Evolutionary conservation across 371 early-diverging fungal genomes (phyloP).

Genomic region (Rhizopus stolonifer): DNA sequence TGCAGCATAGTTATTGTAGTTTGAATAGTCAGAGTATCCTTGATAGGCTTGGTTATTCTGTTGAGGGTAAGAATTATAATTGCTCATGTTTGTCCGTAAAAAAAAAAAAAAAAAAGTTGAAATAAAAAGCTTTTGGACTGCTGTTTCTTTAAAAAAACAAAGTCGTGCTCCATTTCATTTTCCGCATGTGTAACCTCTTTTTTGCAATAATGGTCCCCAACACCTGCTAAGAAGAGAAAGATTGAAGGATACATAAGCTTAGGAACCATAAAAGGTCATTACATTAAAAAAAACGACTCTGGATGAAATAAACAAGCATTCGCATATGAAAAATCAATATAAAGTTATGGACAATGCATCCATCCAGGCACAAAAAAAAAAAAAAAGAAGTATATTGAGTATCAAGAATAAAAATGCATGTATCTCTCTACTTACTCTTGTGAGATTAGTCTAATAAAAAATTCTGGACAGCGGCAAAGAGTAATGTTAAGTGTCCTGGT

Average conservation of each 20-base stretch:
- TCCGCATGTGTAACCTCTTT: no score
- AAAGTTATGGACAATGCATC: conserved; percentile 19
- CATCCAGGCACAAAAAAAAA: no score
- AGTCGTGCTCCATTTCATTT: no score
- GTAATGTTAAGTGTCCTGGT: background rate
- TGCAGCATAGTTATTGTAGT: background rate
- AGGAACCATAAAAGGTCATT: conserved; percentile 20
- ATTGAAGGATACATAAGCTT: conserved; percentile 15
- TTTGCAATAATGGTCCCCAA: no score
- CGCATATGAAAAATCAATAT: conserved; percentile 20
- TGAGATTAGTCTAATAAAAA: no score
- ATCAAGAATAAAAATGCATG: no score
- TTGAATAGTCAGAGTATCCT: background rate
- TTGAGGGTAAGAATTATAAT: background rate
- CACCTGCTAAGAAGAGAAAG: conserved; percentile 15
- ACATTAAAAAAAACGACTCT: conserved; percentile 15
- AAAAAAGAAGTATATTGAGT: no score
- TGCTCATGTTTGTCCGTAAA: background rate
- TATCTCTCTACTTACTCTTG: no score
- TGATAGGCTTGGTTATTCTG: background rate
- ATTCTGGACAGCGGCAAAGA: no score
- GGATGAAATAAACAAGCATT: conserved; percentile 25
- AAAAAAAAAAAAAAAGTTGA: background rate
- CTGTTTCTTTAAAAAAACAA: background rate
- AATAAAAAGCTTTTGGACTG: conserved; percentile 1